Evolutionary conservation across 805 yeast species (phyloP).

Genomic region (Vanderwaltozyma tropicalis): DNA sequence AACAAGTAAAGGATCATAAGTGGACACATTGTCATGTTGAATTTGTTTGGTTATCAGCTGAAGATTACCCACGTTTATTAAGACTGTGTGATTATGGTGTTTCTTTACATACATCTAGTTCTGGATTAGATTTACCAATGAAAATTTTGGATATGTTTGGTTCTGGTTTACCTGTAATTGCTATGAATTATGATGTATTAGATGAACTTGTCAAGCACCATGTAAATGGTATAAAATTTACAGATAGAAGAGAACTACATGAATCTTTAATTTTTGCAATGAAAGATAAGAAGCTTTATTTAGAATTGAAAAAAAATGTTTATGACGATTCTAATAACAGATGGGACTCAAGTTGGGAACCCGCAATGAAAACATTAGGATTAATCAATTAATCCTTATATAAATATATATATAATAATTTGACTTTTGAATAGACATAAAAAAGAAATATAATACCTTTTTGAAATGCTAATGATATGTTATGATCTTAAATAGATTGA

Average conservation of each 20-base stretch:
- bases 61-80: slow-evolving; percentile 69
- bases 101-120: slow-evolving; percentile 82
- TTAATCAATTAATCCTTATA: background rate
- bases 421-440: too few species aligned
- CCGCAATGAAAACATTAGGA: slow-evolving; percentile 18
- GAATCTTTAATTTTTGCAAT: slow-evolving; percentile 32
- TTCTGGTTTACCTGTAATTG: slow-evolving; percentile 83
- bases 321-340: slow-evolving; percentile 50
- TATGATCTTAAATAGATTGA: too few species aligned
- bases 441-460: too few species aligned
- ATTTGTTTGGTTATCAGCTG: slow-evolving; percentile 66
- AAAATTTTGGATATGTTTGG: slow-evolving; percentile 94
- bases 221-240: slow-evolving; percentile 57
- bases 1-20: slow-evolving; percentile 35
- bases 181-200: slow-evolving; percentile 67
- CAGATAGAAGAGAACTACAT: slow-evolving; percentile 35
- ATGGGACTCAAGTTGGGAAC: slow-evolving; percentile 74
- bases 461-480: too few species aligned
- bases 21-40: slow-evolving; percentile 44
- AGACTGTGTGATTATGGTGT: slow-evolving; percentile 78
- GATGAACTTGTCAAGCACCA: slow-evolving; percentile 63
- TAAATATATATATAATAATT: background rate
- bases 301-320: slow-evolving; percentile 56
- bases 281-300: slow-evolving; percentile 26
- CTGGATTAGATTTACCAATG: slow-evolving; percentile 95